Conservation (phyloP, 805 yeast species). For the Myxozyma udenii region DNA sequence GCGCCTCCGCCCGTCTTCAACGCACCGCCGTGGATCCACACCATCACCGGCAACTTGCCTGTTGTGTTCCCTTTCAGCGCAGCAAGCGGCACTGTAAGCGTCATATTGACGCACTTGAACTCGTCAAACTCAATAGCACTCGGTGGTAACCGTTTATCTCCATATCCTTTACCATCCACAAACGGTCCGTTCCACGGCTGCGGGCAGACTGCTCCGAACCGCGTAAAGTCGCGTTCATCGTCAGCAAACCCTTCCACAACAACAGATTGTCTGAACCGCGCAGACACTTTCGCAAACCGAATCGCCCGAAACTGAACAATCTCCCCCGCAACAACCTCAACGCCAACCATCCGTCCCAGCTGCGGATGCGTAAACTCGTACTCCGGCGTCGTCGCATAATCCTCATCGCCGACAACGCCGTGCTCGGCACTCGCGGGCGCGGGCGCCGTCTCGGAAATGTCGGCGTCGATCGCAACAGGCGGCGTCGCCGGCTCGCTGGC, state of each 20-base stretch:
- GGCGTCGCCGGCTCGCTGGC: neutral
- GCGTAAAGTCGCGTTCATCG: conserved; percentile 12
- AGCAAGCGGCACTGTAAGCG: conserved; percentile 9
- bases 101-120: conserved; percentile 16
- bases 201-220: conserved; percentile 16
- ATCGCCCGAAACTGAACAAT: conserved; percentile 18
- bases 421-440: conserved; percentile 15
- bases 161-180: conserved; percentile 14
- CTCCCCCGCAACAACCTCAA: conserved; percentile 3
- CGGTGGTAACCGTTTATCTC: conserved; percentile 13
- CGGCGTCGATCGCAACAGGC: neutral
- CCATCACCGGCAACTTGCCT: conserved; percentile 10
- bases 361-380: conserved; percentile 10
- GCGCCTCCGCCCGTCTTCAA: conserved; percentile 39
- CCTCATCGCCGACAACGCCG: conserved; percentile 45
- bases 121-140: conserved; percentile 9
- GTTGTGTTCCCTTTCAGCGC: neutral
- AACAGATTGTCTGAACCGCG: conserved; percentile 15
- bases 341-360: conserved; percentile 13
- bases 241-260: conserved; percentile 1
- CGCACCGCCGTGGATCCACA: conserved; percentile 47
- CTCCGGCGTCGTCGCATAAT: conserved; percentile 53
- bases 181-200: conserved; percentile 12
- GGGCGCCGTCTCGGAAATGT: neutral
- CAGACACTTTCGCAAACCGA: conserved; percentile 10